phyloP scores from a whole-genome alignment of 73 alveolate genomes.

The Tetrahymena malaccensis region DNA sequence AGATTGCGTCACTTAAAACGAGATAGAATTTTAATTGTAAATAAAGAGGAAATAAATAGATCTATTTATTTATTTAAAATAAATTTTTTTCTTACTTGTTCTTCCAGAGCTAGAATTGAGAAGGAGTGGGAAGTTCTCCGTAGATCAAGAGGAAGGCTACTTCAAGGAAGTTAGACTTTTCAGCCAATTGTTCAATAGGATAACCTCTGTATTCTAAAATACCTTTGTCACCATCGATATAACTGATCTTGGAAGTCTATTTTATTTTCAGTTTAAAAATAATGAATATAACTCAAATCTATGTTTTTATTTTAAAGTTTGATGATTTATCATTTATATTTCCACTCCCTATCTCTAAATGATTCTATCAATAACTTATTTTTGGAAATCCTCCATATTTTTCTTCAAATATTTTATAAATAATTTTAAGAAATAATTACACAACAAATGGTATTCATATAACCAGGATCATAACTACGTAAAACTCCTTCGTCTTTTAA shows the following conservation, averaged over 20 bases:
- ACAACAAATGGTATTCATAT: conserved; percentile 82
- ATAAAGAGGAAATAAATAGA: background rate
- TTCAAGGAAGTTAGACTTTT: conserved; percentile 72
- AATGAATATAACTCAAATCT: background rate
- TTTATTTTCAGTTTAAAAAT: background rate
- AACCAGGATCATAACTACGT: conserved; percentile 81
- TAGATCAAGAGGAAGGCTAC: conserved; percentile 73
- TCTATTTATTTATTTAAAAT: background rate
- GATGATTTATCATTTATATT: background rate
- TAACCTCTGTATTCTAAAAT: conserved; percentile 89
- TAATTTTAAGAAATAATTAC: background rate
- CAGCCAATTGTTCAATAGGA: conserved; percentile 86
- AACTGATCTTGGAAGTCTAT: conserved; percentile 69
- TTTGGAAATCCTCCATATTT: background rate
- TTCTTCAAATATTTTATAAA: background rate
- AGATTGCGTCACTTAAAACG: background rate
- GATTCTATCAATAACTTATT: background rate
- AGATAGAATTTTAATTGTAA: background rate
- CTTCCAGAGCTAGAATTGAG: conserved; percentile 52
- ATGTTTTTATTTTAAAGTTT: background rate
- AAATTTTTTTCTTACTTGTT: conserved; percentile 43
- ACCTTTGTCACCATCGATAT: conserved; percentile 89
- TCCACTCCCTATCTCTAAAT: background rate
- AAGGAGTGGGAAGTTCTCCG: conserved; percentile 84
- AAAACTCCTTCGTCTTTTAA: conserved; percentile 60